Conservation (phyloP, 331 rosid species). For the Malus hybrid region DNA sequence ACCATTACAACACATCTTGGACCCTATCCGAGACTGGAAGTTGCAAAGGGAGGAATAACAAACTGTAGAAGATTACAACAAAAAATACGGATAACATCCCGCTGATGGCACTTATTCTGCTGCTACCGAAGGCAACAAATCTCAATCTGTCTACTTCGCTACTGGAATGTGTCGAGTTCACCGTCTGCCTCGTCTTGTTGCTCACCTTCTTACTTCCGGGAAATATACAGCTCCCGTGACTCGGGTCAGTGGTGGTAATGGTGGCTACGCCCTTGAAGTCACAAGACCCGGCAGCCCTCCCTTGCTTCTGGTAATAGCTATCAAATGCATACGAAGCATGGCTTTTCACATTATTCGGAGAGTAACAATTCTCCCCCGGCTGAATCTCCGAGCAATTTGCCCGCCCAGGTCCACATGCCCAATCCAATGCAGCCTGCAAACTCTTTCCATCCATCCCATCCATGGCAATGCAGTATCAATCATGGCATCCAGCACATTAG, state of each 20-base stretch:
- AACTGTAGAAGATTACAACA: constrained; percentile 26
- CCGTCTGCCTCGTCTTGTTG: constrained; percentile 45
- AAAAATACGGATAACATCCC: constrained; percentile 22
- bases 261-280: constrained; percentile 79
- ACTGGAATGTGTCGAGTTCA: constrained; percentile 50
- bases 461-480: constrained; percentile 65
- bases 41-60: constrained; percentile 27
- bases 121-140: constrained; percentile 29
- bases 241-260: constrained; percentile 80
- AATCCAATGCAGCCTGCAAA: constrained; percentile 88
- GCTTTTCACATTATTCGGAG: constrained; percentile 65
- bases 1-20: constrained; percentile 43
- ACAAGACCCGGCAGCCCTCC: constrained; percentile 59
- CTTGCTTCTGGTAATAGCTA: constrained; percentile 73
- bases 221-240: constrained; percentile 77
- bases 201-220: constrained; percentile 69
- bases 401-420: constrained; percentile 79
- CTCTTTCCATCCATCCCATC: constrained; percentile 57
- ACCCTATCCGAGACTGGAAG: constrained; percentile 19
- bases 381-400: constrained; percentile 83
- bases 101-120: constrained; percentile 28
- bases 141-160: constrained; percentile 43
- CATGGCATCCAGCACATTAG: constrained; percentile 80
- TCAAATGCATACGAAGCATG: constrained; percentile 91
- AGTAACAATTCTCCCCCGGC: constrained; percentile 70